Percentiles rank a stretch among this genome's conserved stretches.
Conservation (phyloP, 176 grass and related monocot genomes). For the Calamus simplicifolius region DNA sequence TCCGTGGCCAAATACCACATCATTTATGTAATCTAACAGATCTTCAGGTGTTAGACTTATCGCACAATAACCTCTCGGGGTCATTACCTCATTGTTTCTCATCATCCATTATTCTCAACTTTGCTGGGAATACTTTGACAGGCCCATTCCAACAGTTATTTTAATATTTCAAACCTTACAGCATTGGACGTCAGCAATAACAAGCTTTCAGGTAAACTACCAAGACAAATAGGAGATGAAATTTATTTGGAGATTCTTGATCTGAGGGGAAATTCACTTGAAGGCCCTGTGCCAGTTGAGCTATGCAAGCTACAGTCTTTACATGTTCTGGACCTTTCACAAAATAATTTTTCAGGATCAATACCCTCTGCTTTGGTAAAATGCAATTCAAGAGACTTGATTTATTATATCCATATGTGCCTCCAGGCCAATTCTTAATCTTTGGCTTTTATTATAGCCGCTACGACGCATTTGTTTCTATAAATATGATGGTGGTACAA, state of each 20-base stretch:
- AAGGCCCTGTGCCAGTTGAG: background rate
- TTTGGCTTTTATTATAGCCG: background rate
- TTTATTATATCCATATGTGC: no score
- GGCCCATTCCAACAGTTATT: background rate
- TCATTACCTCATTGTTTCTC: background rate
- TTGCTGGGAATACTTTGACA: slow-evolving; percentile 3
- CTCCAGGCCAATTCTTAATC: no score
- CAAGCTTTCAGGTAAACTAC: background rate
- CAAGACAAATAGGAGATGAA: no score
- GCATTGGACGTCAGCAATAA: slow-evolving; percentile 15
- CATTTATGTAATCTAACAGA: background rate
- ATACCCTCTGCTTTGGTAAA: slow-evolving; percentile 23
- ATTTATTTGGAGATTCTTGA: background rate
- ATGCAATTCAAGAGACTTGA: background rate
- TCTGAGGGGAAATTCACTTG: slow-evolving; percentile 6
- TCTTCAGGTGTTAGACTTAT: background rate
- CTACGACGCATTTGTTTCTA: no score
- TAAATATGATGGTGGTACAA: background rate
- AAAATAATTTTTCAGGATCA: slow-evolving; percentile 13
- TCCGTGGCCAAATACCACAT: slow-evolving; percentile 1
- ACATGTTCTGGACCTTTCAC: slow-evolving; percentile 1
- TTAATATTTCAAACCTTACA: background rate
- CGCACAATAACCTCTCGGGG: slow-evolving; percentile 11
- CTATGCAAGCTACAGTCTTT: background rate
- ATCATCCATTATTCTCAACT: background rate